Base-by-base conservation (phyloP, 129 eudicot species). In the Lactuca saligna region DNA sequence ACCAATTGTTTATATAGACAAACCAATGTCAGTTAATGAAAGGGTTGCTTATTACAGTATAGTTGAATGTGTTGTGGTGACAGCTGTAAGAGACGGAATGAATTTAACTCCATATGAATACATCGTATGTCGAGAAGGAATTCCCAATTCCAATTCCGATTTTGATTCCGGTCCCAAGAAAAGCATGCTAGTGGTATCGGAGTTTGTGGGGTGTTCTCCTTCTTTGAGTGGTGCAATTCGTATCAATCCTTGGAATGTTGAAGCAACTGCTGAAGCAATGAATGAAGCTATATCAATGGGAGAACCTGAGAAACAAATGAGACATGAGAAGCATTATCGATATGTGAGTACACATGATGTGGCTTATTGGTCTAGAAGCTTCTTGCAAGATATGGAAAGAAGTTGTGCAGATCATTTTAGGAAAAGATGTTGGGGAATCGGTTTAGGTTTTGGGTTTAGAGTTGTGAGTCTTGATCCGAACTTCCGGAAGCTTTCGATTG, bases 51-150 rank as follows among this genome's bases (percentile, higher is more conserved):
- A 80, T 70, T 80, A 77, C 51, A 46, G 51, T 15, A 46, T 46
- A 46, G 51, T 15, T 1, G 51, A 46, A 46, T 46, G 51, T 56
- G 70, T 70, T 6, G 38, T 84, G 46, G 77, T 77, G 31, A 77
- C 66, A n/a, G 62, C 78, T 49, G 89, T 84, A 4, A 68, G 88
- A 54, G 88, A 84, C 29, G 88, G 85, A 12, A 84, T 84, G 88
- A 84, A 84, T 54, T 75, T 84, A 16, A 81, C 69, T 10, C 83
- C 89, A 12, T 84, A 80, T 32, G 82, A 84, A 70, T 84, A 84
- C 38, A 63, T 84, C 4, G 78, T 84, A 4, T 80, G 83, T 54
- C 77, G 85, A 13, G 48, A 76, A 0, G 69, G 74, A 6, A 10
- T 54, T n/a, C 51, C 51, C n/a, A n/a, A 12, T 46, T 46, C 51